These are phyloP conservation scores for Ochetophila trinervis DNA, from an alignment of 306 rosid species.

Conservation along the genomic window DNA sequence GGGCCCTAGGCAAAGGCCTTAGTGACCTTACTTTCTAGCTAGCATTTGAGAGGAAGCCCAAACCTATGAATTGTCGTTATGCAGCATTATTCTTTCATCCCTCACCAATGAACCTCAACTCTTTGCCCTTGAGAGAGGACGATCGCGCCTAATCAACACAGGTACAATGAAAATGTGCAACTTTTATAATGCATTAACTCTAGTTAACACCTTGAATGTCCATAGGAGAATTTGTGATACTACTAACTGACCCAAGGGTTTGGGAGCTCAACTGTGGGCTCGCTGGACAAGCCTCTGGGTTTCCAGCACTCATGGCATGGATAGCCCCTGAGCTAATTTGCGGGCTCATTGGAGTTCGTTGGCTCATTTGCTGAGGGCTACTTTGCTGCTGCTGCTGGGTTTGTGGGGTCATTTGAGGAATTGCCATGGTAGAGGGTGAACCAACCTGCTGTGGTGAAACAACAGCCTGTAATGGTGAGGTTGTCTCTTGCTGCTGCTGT, in stretches of 20 bases:
- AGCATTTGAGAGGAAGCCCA: too few relatives aligned
- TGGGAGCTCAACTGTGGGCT: conserved; percentile 98
- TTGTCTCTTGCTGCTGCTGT: conserved; percentile 72
- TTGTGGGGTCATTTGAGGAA: conserved; percentile 70
- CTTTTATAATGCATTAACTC: conserved; percentile 49
- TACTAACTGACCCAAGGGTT: conserved; percentile 77
- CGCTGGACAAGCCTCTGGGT: conserved; percentile 88
- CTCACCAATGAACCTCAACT: neutral
- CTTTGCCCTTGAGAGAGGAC: neutral
- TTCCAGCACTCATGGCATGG: conserved; percentile 79
- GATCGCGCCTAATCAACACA: neutral
- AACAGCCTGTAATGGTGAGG: conserved; percentile 70
- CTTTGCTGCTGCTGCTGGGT: conserved; percentile 60
- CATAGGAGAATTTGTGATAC: conserved; percentile 77
- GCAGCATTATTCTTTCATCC: neutral
- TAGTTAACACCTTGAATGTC: conserved; percentile 92
- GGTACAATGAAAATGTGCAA: conserved; percentile 1
- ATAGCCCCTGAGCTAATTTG: conserved; percentile 89
- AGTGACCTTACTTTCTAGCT: too few relatives aligned
- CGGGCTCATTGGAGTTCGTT: conserved; percentile 96
- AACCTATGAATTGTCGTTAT: neutral
- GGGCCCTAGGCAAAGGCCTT: too few relatives aligned
- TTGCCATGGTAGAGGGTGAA: conserved; percentile 84
- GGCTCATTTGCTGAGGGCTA: conserved; percentile 91
- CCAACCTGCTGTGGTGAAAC: conserved; percentile 88